Evolutionary conservation across 2,329 filamentous ascomycete species (phyloP).

Genomic region (Immersiporthe knoxdaviesiana): DNA sequence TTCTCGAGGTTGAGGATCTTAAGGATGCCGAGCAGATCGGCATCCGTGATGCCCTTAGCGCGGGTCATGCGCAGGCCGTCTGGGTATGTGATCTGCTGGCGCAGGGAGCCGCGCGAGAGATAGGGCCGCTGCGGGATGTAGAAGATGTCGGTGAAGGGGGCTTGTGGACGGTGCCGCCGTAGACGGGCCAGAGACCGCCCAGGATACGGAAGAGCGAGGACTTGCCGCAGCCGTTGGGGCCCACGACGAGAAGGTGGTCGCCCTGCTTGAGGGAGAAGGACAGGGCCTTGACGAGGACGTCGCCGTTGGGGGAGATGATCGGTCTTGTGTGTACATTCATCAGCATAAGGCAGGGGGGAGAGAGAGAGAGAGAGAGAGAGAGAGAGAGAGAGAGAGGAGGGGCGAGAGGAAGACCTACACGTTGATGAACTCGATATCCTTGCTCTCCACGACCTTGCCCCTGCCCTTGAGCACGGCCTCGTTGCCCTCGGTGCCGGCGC

Average conservation of each 20-base stretch:
- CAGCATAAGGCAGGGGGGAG: no score
- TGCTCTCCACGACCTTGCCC: constrained; percentile 79
- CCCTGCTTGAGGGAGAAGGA: constrained; percentile 86
- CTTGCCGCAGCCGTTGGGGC: constrained; percentile 96
- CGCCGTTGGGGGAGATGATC: constrained; percentile 95
- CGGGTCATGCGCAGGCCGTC: constrained; percentile 88
- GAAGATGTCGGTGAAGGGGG: constrained; percentile 92
- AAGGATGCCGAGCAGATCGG: constrained; percentile 77
- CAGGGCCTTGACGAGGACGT: constrained; percentile 82
- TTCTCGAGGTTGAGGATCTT: constrained; percentile 80
- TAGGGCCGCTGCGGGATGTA: constrained; percentile 98
- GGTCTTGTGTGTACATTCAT: no score
- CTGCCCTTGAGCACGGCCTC: constrained; percentile 80
- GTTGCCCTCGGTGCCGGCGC: constrained; percentile 79
- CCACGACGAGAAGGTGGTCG: constrained; percentile 91
- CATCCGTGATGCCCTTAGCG: constrained; percentile 78
- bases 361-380: no score
- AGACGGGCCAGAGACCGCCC: constrained; percentile 95
- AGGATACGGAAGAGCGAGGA: constrained; percentile 95
- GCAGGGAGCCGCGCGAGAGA: constrained; percentile 85
- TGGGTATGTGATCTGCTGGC: constrained; percentile 96
- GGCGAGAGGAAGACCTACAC: constrained; percentile 63
- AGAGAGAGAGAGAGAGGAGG: no score
- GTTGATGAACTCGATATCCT: constrained; percentile 81
- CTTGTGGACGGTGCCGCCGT: constrained; percentile 90